These are phyloP conservation scores for Podospora bellae-mahoneyi DNA, from an alignment of 495 filamentous ascomycete genomes.

Conservation along the genomic window DNA sequence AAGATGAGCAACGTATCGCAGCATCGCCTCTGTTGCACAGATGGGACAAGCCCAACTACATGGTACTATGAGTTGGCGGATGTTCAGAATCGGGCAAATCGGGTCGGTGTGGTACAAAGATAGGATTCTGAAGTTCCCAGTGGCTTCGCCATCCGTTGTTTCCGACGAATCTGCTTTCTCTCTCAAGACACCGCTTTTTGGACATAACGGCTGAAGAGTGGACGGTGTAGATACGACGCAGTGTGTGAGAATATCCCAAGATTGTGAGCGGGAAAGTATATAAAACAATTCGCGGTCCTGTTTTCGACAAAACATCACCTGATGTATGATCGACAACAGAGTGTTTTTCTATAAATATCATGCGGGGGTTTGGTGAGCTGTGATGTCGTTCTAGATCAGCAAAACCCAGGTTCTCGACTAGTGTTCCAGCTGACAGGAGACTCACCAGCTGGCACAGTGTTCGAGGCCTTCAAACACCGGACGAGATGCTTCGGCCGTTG, in stretches of 20 bases:
- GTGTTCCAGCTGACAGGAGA: background rate
- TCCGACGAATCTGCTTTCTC: background rate
- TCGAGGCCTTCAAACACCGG: background rate
- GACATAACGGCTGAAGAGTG: background rate
- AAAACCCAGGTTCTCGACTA: background rate
- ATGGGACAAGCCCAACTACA: background rate
- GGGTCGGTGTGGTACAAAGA: background rate
- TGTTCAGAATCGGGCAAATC: background rate
- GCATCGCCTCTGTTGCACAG: background rate
- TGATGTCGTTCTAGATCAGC: background rate
- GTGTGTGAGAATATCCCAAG: background rate
- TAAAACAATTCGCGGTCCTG: background rate
- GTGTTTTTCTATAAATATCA: background rate
- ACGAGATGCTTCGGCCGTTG: background rate
- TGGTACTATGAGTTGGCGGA: background rate
- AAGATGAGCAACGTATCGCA: background rate
- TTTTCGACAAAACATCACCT: background rate
- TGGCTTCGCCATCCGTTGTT: background rate
- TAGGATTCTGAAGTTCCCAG: background rate
- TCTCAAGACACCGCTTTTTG: background rate
- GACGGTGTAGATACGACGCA: background rate
- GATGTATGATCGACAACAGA: background rate
- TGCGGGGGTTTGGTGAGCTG: background rate
- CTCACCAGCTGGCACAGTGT: background rate
- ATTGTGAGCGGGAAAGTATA: background rate